phyloP scores from a whole-genome alignment of 495 filamentous ascomycete genomes.

The Neurospora cerealis region DNA sequence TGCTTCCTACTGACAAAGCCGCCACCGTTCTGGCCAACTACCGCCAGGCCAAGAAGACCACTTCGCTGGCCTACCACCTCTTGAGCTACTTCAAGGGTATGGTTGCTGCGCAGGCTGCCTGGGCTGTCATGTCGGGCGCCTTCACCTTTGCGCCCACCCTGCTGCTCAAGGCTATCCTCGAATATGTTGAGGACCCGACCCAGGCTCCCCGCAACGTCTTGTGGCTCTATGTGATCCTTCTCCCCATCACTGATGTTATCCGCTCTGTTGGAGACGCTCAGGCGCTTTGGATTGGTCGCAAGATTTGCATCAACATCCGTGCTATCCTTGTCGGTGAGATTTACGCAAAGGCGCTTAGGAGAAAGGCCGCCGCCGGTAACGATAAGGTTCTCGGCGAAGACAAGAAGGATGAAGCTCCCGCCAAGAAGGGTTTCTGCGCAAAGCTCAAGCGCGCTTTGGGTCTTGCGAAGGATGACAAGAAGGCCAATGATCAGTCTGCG shows the following conservation, averaged over 20 bases:
- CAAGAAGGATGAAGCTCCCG: slow-evolving; percentile 27
- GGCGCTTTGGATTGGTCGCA: slow-evolving; percentile 88
- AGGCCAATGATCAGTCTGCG: slow-evolving; percentile 8
- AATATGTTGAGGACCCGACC: slow-evolving; percentile 81
- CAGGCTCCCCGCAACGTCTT: slow-evolving; percentile 77
- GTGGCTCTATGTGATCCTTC: slow-evolving; percentile 89
- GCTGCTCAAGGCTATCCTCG: slow-evolving; percentile 78
- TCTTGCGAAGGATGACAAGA: slow-evolving; percentile 45
- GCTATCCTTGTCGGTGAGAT: slow-evolving; percentile 97
- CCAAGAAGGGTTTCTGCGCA: slow-evolving; percentile 38
- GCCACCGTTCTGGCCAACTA: slow-evolving; percentile 69
- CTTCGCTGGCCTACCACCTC: slow-evolving; percentile 69
- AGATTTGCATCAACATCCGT: slow-evolving; percentile 83
- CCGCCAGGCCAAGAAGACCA: slow-evolving; percentile 76
- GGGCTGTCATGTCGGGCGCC: slow-evolving; percentile 66
- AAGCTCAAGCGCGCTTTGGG: slow-evolving; percentile 44
- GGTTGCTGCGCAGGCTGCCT: slow-evolving; percentile 66
- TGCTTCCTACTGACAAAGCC: slow-evolving; percentile 80
- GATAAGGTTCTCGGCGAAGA: slow-evolving; percentile 55
- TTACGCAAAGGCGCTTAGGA: slow-evolving; percentile 90
- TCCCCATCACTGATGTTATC: slow-evolving; percentile 68
- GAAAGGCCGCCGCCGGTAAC: slow-evolving; percentile 71
- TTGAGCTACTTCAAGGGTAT: slow-evolving; percentile 70
- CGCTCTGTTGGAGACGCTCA: slow-evolving; percentile 75
- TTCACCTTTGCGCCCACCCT: slow-evolving; percentile 89